A percentile compares a stretch with the other conserved stretches of the same genome.
Evolutionary conservation across 331 rosid genomes (phyloP).

Genomic region (Saraca asoca): DNA sequence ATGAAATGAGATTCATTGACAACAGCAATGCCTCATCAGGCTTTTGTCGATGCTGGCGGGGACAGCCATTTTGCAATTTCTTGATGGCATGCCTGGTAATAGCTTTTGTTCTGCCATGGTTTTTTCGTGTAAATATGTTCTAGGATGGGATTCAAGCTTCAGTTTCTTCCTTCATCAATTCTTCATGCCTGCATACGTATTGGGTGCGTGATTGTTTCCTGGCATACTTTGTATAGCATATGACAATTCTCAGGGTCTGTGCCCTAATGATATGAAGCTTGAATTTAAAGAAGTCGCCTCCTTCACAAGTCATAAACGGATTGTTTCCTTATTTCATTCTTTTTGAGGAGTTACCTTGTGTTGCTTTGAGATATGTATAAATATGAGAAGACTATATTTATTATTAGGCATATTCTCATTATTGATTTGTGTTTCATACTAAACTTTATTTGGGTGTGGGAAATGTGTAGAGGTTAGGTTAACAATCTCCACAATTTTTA

Average conservation of each 20-base stretch:
- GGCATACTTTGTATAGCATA: constrained; percentile 11
- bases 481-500: no score
- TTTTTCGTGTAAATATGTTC: constrained; percentile 86
- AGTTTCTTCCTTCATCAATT: constrained; percentile 28
- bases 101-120: constrained; percentile 97
- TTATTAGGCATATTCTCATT: no score
- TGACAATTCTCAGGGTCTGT: constrained; percentile 28
- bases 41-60: constrained; percentile 68
- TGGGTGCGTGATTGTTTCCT: constrained; percentile 24
- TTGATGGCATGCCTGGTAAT: constrained; percentile 94
- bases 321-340: constrained; percentile 25
- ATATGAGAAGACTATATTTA: neutral
- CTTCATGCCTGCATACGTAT: constrained; percentile 29
- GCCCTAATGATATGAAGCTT: constrained; percentile 32
- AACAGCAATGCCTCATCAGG: constrained; percentile 40
- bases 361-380: constrained; percentile 25
- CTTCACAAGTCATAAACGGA: constrained; percentile 23
- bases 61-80: constrained; percentile 96
- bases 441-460: no score
- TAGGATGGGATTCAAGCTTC: constrained; percentile 43
- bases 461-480: no score
- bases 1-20: constrained; percentile 57
- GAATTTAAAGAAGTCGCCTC: constrained; percentile 18
- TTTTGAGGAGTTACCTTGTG: constrained; percentile 17
- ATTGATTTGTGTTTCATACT: no score